Percentiles rank a stretch among this genome's conserved stretches.
phyloP scores from a whole-genome alignment of 2,329 filamentous ascomycete genomes.

The Incumbomyces lentus region DNA sequence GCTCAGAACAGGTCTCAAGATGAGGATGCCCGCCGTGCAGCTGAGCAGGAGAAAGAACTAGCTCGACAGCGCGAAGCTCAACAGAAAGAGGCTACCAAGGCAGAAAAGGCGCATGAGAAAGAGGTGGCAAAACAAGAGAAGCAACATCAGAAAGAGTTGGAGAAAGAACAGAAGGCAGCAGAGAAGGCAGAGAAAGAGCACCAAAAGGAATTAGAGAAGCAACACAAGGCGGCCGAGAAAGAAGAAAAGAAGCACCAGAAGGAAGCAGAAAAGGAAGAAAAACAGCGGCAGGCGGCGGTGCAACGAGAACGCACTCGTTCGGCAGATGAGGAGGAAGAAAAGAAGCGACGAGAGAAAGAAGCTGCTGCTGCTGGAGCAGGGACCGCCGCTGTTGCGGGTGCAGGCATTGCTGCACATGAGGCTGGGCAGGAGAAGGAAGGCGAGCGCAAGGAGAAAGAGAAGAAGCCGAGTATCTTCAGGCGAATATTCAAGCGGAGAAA shows the following conservation, averaged over 20 bases:
- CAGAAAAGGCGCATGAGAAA: conserved; percentile 10
- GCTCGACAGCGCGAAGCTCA: conserved; percentile 15
- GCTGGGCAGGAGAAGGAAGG: neutral
- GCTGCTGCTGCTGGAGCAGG: conserved; percentile 8
- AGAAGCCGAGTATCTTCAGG: conserved; percentile 18
- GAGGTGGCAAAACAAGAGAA: conserved; percentile 11
- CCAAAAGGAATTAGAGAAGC: conserved; percentile 11
- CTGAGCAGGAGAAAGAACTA: conserved; percentile 12
- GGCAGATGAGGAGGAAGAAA: conserved; percentile 7
- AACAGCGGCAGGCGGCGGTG: conserved; percentile 5
- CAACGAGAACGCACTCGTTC: neutral
- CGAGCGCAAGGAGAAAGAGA: conserved; percentile 9
- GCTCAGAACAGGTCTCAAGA: neutral
- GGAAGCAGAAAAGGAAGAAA: conserved; percentile 13
- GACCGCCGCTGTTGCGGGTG: neutral
- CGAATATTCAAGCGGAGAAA: conserved; percentile 19
- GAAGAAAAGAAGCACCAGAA: conserved; percentile 9
- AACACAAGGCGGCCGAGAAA: conserved; percentile 7
- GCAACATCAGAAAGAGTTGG: conserved; percentile 7
- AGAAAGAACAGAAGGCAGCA: conserved; percentile 8
- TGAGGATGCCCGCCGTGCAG: conserved; percentile 8
- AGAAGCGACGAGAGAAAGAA: conserved; percentile 10
- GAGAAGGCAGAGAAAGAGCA: conserved; percentile 13
- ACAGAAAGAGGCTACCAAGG: conserved; percentile 11
- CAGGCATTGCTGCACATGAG: neutral